Evolutionary conservation across 257 asterid genomes (phyloP).

Genomic region (Jacaranda mimosifolia): DNA sequence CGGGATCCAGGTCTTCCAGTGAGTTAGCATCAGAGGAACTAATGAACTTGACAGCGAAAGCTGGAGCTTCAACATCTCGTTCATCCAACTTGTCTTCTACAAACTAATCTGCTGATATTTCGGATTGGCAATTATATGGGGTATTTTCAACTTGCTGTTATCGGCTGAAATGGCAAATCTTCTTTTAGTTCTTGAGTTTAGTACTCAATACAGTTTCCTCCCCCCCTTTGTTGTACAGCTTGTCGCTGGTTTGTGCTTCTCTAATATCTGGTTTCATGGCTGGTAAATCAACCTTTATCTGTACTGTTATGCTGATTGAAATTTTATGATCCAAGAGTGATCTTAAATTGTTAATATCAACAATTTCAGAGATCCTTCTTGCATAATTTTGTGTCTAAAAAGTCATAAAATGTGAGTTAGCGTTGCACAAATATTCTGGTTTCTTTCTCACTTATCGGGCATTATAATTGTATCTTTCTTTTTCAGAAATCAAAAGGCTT

Average conservation of each 20-base stretch:
- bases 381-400: too few relatives aligned
- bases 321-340: slow-evolving; percentile 19
- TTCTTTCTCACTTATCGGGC: too few relatives aligned
- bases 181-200: not conserved
- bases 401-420: too few relatives aligned
- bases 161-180: not conserved
- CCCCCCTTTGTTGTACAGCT: slow-evolving; percentile 28
- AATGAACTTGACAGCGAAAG: slow-evolving; percentile 32
- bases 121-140: not conserved
- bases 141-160: slow-evolving; percentile 29
- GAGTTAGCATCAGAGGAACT: slow-evolving; percentile 36
- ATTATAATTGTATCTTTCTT: too few relatives aligned
- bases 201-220: not conserved
- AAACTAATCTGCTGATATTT: slow-evolving; percentile 29
- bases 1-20: slow-evolving; percentile 43
- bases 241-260: slow-evolving; percentile 30
- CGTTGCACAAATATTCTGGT: too few relatives aligned
- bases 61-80: slow-evolving; percentile 58
- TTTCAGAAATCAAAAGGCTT: too few relatives aligned
- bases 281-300: slow-evolving; percentile 20
- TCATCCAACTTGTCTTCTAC: slow-evolving; percentile 41
- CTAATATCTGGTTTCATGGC: not conserved
- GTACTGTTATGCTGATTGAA: not conserved
- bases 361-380: too few relatives aligned
- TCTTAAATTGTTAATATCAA: not conserved